phyloP scores from a whole-genome alignment of 208 protist genomes.

The Leishmania guyanensis region DNA sequence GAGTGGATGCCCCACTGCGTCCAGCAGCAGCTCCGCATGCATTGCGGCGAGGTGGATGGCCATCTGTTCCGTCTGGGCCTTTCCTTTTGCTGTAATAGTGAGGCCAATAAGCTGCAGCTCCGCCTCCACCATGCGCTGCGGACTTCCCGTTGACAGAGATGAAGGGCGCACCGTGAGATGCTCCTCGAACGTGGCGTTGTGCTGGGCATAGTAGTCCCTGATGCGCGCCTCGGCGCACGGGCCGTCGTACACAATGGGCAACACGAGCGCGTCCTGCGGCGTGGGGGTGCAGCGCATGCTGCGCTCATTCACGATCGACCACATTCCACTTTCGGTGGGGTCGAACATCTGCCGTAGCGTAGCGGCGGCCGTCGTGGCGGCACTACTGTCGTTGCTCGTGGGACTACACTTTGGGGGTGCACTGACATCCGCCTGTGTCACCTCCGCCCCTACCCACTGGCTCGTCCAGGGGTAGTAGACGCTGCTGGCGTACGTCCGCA shows the following conservation, averaged over 20 bases:
- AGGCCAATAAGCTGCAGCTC: conserved; percentile 53
- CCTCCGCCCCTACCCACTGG: conserved; percentile 3
- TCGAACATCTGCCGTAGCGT: conserved; percentile 40
- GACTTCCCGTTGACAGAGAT: conserved; percentile 26
- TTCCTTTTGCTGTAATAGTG: conserved; percentile 46
- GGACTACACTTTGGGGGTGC: background rate
- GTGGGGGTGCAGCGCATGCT: conserved; percentile 65
- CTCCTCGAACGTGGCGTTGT: conserved; percentile 44
- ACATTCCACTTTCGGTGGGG: conserved; percentile 73
- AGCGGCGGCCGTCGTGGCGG: background rate
- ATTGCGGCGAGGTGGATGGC: conserved; percentile 76
- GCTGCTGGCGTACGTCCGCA: conserved; percentile 28
- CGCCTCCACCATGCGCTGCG: conserved; percentile 54
- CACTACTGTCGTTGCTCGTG: background rate
- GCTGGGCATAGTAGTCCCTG: conserved; percentile 65
- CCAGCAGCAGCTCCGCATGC: conserved; percentile 83
- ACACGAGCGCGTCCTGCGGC: conserved; percentile 60
- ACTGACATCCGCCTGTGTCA: background rate
- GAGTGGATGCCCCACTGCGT: conserved; percentile 58
- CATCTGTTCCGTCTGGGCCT: conserved; percentile 59
- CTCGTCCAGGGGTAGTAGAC: conserved; percentile 32
- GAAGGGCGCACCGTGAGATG: conserved; percentile 39
- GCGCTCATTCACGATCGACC: conserved; percentile 68
- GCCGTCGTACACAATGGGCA: conserved; percentile 74
- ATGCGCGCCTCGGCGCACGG: conserved; percentile 48